Conservation (phyloP, 2,329 filamentous ascomycete genomes). For the Calonectria montana region DNA sequence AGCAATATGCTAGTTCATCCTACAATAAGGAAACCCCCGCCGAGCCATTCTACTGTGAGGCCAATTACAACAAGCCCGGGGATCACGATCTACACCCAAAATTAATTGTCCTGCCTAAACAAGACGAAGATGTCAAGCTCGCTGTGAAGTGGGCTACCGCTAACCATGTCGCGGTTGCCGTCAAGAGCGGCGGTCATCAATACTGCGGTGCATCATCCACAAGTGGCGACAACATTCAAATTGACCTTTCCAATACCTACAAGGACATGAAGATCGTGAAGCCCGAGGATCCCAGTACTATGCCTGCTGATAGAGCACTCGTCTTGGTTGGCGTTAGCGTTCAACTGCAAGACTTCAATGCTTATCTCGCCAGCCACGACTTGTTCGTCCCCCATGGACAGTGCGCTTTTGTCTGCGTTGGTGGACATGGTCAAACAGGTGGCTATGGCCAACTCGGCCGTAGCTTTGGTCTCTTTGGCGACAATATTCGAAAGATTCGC, state of each 20-base stretch:
- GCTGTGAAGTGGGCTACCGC: background rate
- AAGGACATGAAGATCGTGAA: background rate
- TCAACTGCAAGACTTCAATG: background rate
- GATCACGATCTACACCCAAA: background rate
- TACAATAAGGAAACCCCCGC: background rate
- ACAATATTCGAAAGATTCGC: background rate
- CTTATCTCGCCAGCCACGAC: background rate
- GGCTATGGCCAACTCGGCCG: background rate
- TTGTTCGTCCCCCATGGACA: background rate
- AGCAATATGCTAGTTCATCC: background rate
- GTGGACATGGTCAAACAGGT: background rate
- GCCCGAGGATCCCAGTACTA: background rate
- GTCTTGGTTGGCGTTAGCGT: background rate
- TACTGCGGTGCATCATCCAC: background rate
- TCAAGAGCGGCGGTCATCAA: background rate
- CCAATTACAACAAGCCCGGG: background rate
- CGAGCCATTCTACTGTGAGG: background rate
- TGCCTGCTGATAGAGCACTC: background rate
- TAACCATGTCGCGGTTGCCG: background rate
- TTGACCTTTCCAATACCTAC: background rate
- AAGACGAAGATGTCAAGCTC: background rate
- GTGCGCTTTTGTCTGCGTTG: background rate
- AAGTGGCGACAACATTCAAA: background rate
- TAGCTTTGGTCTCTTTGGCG: background rate
- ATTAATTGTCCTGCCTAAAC: background rate